These are phyloP conservation scores for Blastobotrys capitulatus DNA, from an alignment of 1,139 yeast genomes.

Conservation along the genomic window DNA sequence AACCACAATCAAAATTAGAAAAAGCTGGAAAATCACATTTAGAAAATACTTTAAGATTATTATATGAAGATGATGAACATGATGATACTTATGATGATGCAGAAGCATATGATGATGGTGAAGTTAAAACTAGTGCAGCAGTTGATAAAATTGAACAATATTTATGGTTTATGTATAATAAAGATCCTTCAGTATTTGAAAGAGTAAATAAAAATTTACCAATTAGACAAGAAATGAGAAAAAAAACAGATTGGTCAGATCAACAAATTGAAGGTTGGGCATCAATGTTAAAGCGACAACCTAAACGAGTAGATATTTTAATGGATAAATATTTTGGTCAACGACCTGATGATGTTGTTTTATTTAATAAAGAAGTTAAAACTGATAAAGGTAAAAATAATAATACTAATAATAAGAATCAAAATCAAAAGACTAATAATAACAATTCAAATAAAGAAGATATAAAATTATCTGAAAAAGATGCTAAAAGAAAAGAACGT, in stretches of 20 bases:
- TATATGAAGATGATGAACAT: conserved; percentile 73
- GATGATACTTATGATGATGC: conserved; percentile 84
- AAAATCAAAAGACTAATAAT: conserved; percentile 10
- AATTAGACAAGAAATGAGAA: conserved; percentile 48
- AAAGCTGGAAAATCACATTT: conserved; percentile 43
- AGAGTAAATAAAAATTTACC: conserved; percentile 48
- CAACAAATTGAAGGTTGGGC: conserved; percentile 96
- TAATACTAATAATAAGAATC: conserved; percentile 1
- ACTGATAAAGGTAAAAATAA: conserved; percentile 5
- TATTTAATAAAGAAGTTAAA: conserved; percentile 10
- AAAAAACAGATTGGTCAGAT: conserved; percentile 64
- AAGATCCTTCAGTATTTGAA: conserved; percentile 47
- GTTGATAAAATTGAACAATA: conserved; percentile 41
- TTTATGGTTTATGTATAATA: conserved; percentile 50
- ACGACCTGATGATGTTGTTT: conserved; percentile 19
- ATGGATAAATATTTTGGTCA: conserved; percentile 56
- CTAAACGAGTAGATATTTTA: conserved; percentile 42
- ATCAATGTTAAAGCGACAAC: conserved; percentile 61
- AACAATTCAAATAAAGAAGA: background rate
- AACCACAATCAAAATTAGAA: conserved; percentile 37
- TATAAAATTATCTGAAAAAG: conserved; percentile 5
- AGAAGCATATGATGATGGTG: conserved; percentile 37
- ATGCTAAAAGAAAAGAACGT: conserved; percentile 39
- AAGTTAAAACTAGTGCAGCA: conserved; percentile 18
- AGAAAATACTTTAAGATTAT: conserved; percentile 44